Conservation (phyloP, 1,284 basidiomycete genomes). For the Cutaneotrichosporon sp. region DNA sequence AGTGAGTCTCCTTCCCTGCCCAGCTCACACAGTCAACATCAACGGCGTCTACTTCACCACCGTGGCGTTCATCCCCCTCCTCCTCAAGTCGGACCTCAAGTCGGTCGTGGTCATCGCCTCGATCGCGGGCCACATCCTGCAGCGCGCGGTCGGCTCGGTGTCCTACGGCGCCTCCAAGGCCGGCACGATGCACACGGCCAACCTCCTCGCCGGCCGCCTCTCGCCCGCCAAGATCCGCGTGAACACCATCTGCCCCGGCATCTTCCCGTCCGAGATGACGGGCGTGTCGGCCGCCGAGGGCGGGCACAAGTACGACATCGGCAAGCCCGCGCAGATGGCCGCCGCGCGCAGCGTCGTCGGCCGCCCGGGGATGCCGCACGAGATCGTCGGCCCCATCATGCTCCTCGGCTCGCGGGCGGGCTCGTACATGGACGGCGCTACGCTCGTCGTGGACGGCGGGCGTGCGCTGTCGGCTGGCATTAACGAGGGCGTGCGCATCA, state of each 20-base stretch:
- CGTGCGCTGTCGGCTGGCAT: slow-evolving; percentile 43
- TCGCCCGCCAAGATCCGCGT: slow-evolving; percentile 47
- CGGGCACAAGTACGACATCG: slow-evolving; percentile 30
- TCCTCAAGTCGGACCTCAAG: slow-evolving; percentile 42
- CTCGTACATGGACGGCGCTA: slow-evolving; percentile 46
- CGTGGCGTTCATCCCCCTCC: slow-evolving; percentile 42
- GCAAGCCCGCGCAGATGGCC: slow-evolving; percentile 27
- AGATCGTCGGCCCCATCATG: slow-evolving; percentile 50
- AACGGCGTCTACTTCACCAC: slow-evolving; percentile 50
- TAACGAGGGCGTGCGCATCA: slow-evolving; percentile 36
- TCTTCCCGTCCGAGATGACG: slow-evolving; percentile 49
- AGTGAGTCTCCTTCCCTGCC: slow-evolving; percentile 19
- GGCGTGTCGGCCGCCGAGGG: slow-evolving; percentile 22
- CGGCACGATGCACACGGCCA: slow-evolving; percentile 37
- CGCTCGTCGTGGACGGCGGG: slow-evolving; percentile 50
- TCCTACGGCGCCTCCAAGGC: slow-evolving; percentile 52
- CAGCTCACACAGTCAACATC: slow-evolving; percentile 42
- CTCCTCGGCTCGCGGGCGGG: slow-evolving; percentile 46
- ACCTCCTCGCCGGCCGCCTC: slow-evolving; percentile 38
- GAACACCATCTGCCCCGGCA: slow-evolving; percentile 44
- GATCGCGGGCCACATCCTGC: slow-evolving; percentile 46
- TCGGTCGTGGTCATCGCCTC: slow-evolving; percentile 50
- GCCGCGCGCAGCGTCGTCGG: slow-evolving; percentile 41
- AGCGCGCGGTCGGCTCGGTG: slow-evolving; percentile 35
- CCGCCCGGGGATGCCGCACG: slow-evolving; percentile 45